Conservation (phyloP, 2,329 filamentous ascomycete species). For the Sporothrix phasma region DNA sequence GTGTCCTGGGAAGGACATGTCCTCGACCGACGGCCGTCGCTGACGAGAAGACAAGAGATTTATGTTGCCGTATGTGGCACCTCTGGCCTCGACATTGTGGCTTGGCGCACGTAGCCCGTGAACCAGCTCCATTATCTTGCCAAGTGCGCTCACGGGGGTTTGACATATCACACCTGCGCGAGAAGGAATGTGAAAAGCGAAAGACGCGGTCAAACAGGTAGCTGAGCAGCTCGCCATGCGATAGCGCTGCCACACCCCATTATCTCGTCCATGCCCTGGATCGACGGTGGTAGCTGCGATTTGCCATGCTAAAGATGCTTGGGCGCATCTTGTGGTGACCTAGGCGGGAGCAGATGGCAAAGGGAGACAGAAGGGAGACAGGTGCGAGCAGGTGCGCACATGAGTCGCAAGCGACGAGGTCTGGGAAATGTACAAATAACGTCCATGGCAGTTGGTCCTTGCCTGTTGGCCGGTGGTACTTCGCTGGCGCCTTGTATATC, state of each 20-base stretch:
- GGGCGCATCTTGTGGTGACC: conserved; percentile 5
- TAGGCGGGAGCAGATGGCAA: background rate
- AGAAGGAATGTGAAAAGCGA: background rate
- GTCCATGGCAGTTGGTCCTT: background rate
- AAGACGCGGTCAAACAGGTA: background rate
- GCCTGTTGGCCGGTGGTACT: background rate
- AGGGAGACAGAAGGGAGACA: background rate
- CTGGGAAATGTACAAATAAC: background rate
- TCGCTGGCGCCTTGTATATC: background rate
- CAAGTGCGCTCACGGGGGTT: conserved; percentile 4
- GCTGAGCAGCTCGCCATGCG: conserved; percentile 10
- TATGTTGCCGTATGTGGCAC: background rate
- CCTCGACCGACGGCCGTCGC: background rate
- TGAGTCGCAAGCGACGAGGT: background rate
- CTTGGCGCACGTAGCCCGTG: background rate
- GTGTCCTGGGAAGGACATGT: background rate
- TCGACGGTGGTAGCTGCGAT: background rate
- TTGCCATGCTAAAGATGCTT: conserved; percentile 3
- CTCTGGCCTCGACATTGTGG: background rate
- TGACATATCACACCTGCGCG: background rate
- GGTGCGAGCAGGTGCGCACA: too few species aligned
- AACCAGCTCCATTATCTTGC: background rate
- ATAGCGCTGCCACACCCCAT: conserved; percentile 10
- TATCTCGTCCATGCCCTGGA: background rate
- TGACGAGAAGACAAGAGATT: background rate